Conservation (phyloP, 768 basidiomycete genomes). For the Leccinum uliginosum region DNA sequence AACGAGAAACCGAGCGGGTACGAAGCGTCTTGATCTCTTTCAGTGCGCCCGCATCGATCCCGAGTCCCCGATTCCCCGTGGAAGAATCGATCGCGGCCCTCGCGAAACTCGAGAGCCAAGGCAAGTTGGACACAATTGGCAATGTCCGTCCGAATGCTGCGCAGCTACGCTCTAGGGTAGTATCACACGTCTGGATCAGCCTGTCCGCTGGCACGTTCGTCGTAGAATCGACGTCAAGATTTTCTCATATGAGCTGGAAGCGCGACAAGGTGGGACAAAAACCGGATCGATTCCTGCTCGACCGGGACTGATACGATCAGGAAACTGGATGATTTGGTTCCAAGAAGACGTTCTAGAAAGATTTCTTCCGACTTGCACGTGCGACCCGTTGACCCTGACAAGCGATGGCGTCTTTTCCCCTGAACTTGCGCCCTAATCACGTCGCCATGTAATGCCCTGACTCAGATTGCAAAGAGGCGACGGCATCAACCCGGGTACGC, state of each 20-base stretch:
- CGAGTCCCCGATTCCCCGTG: constrained; percentile 27
- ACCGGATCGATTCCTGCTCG: not conserved
- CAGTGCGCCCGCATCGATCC: constrained; percentile 46
- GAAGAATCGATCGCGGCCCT: constrained; percentile 47
- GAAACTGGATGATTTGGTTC: constrained; percentile 32
- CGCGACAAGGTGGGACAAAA: constrained; percentile 35
- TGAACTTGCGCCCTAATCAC: constrained; percentile 41
- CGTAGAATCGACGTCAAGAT: constrained; percentile 69
- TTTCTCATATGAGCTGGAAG: constrained; percentile 52
- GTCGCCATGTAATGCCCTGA: constrained; percentile 38
- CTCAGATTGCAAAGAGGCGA: constrained; percentile 35
- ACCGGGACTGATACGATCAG: not conserved
- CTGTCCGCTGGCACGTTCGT: too few species aligned
- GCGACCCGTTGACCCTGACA: not conserved
- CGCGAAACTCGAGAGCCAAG: constrained; percentile 28
- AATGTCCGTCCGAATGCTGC: too few species aligned
- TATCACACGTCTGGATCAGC: too few species aligned
- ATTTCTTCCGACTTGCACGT: constrained; percentile 6
- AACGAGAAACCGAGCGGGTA: constrained; percentile 44
- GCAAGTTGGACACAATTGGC: too few species aligned
- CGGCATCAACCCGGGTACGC: too few species aligned
- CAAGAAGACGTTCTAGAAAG: constrained; percentile 33
- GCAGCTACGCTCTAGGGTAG: too few species aligned
- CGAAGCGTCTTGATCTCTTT: constrained; percentile 57
- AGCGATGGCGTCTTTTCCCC: not conserved